Evolutionary conservation across 495 filamentous ascomycete genomes (phyloP).

Genomic region (Penicillium bovifimosum): DNA sequence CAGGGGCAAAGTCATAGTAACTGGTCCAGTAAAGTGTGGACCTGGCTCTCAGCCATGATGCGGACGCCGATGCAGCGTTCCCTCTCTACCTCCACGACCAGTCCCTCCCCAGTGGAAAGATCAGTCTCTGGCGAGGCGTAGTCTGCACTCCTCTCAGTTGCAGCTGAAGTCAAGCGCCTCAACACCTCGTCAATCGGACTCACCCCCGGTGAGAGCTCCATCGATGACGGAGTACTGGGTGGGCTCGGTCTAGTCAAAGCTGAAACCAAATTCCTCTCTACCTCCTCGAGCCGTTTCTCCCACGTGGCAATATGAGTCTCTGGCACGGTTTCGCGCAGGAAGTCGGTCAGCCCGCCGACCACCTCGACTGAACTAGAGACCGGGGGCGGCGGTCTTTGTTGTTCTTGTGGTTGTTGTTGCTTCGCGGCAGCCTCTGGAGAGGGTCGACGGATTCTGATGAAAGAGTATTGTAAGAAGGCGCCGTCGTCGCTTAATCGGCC

Average conservation of each 20-base stretch:
- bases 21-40: background rate
- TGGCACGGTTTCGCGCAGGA: conserved; percentile 5
- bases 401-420: conserved; percentile 2
- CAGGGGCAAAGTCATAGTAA: background rate
- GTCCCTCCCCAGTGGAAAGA: conserved; percentile 14
- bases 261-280: background rate
- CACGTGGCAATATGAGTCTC: conserved; percentile 19
- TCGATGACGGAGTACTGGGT: background rate
- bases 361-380: conserved; percentile 2
- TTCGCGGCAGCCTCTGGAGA: background rate
- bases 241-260: background rate
- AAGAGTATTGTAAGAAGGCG: conserved; percentile 11
- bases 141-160: background rate
- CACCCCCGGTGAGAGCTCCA: background rate
- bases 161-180: background rate
- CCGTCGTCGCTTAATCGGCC: background rate
- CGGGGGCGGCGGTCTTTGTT: background rate
- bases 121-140: conserved; percentile 12
- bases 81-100: background rate
- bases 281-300: conserved; percentile 7
- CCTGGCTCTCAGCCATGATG: background rate
- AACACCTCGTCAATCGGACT: background rate
- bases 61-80: background rate
- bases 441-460: conserved; percentile 2
- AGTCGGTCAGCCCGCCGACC: conserved; percentile 10